Base-by-base conservation (phyloP, 1,139 yeast genomes). In the Geotrichum fermentans region DNA sequence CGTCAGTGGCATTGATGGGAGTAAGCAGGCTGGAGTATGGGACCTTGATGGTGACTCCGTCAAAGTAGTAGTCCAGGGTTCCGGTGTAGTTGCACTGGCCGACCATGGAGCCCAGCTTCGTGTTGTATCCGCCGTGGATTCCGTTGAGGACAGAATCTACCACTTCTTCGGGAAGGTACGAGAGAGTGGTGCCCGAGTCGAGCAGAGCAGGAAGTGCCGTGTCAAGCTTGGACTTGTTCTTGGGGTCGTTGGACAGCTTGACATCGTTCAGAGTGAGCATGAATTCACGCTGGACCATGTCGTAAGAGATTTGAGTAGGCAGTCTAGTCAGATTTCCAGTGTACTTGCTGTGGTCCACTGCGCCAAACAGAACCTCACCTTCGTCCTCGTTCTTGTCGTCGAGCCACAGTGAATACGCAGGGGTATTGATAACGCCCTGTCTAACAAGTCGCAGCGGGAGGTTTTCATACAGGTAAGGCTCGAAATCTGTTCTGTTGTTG, bases 281-380 rank as follows among this genome's bases (percentile, higher is more conserved):
- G 39, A 13, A 44, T 13, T 8, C 46, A 24, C 18, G 14, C 14
- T 14, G 13, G n/a, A 14, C 21, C 17, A 16, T 28, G 26, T 16
- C 22, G 13, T n/a, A 13, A 5, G 14, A 11, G 18, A 32, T 16
- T 7, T 16, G 18, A n/a, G 34, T 24, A 6, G 58, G 56, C 10
- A 58, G 41, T 8, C 48, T 47, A 39, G 46, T 53, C 17, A 77
- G 65, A 8, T 64, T 55, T 0, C 81, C 82, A 0, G 64, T 40
- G 58, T 70, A 75, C 58, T 75, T 76, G 22, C 74, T 66, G 41
- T 67, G 66, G 60, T 78, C 82, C n/a, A 77, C 64, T 4, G 78
- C 82, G n/a, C 82, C 82, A 62, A 78, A 75, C 40, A 78, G 61
- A 18, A 78, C 57, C n/a, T 66, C 59, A 2, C 82, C 83, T 1